These are phyloP conservation scores for Ilyonectria mors-panacis DNA, from an alignment of 2,329 filamentous ascomycete genomes.

Conservation along the genomic window DNA sequence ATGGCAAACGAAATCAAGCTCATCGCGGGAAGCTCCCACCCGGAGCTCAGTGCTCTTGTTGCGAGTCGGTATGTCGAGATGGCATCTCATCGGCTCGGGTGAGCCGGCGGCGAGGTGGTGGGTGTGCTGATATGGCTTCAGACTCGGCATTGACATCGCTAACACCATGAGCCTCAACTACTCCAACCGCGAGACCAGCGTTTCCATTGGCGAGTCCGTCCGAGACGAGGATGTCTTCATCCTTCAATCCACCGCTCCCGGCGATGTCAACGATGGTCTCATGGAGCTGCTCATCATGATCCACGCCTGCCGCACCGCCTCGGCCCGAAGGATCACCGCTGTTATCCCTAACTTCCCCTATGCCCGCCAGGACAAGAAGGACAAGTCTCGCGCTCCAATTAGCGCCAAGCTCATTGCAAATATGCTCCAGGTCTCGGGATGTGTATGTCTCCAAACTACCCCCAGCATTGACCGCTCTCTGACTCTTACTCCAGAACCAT, in stretches of 20 bases:
- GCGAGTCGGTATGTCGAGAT: slow-evolving; percentile 58
- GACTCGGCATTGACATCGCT: slow-evolving; percentile 82
- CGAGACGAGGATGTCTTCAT: slow-evolving; percentile 99
- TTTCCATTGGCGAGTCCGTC: slow-evolving; percentile 96
- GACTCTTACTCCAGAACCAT: slow-evolving; percentile 54
- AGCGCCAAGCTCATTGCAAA: slow-evolving; percentile 96
- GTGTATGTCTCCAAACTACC: slow-evolving; percentile 56
- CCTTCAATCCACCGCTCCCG: slow-evolving; percentile 92
- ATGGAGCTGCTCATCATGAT: slow-evolving; percentile 99
- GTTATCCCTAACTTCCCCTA: slow-evolving; percentile 98
- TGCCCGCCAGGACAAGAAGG: slow-evolving; percentile 97
- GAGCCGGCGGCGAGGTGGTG: slow-evolving; percentile 23
- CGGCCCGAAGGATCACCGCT: slow-evolving; percentile 90
- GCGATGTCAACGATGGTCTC: slow-evolving; percentile 97
- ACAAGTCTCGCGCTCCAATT: slow-evolving; percentile 93
- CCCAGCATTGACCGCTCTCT: slow-evolving; percentile 7
- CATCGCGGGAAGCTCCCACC: slow-evolving; percentile 65
- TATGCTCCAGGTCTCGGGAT: slow-evolving; percentile 96
- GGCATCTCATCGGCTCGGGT: slow-evolving; percentile 1
- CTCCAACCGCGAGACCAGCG: slow-evolving; percentile 89
- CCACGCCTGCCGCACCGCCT: slow-evolving; percentile 82
- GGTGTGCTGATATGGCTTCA: slow-evolving; percentile 55
- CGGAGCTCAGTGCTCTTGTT: slow-evolving; percentile 62
- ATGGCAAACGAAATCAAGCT: slow-evolving; percentile 70
- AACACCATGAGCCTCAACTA: slow-evolving; percentile 88